Conservation (phyloP, 805 yeast species). For the Metschnikowia corniflorae region DNA sequence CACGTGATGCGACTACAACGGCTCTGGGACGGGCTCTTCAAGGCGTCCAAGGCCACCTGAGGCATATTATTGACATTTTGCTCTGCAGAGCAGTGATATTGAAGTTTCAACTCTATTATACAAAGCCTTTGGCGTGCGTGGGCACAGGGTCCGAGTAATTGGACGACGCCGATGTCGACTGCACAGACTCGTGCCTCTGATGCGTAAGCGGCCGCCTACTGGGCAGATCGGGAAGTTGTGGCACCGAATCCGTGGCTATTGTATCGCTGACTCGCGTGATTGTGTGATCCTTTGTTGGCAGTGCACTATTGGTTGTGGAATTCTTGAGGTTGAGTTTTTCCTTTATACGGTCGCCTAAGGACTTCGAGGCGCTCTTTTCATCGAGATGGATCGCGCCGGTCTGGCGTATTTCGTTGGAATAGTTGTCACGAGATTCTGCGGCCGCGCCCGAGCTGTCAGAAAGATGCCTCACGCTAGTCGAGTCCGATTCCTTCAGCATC, state of each 20-base stretch:
- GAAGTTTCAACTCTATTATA: slow-evolving; percentile 1
- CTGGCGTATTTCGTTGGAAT: background rate
- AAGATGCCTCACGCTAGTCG: slow-evolving; percentile 1
- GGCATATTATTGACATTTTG: background rate
- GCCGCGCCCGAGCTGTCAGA: slow-evolving; percentile 4
- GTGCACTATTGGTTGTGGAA: background rate
- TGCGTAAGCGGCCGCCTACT: slow-evolving; percentile 10
- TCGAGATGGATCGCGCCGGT: background rate
- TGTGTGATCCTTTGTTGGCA: background rate
- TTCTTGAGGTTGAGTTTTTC: slow-evolving; percentile 10
- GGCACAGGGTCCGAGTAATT: slow-evolving; percentile 13
- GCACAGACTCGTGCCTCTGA: slow-evolving; percentile 8
- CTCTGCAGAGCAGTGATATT: background rate
- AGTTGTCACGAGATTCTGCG: background rate
- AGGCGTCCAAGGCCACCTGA: background rate
- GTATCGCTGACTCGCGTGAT: slow-evolving; percentile 17
- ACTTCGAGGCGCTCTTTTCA: background rate
- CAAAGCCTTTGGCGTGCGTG: slow-evolving; percentile 13
- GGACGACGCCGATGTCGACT: slow-evolving; percentile 15
- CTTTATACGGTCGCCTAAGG: slow-evolving; percentile 16
- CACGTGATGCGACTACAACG: slow-evolving; percentile 9
- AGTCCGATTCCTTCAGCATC: slow-evolving; percentile 9
- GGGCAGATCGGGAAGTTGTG: slow-evolving; percentile 5
- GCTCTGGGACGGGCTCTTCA: slow-evolving; percentile 8
- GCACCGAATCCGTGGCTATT: slow-evolving; percentile 3